Evolutionary conservation across 2,329 filamentous ascomycete species (phyloP).

Genomic region (Xylariaceae sp.): DNA sequence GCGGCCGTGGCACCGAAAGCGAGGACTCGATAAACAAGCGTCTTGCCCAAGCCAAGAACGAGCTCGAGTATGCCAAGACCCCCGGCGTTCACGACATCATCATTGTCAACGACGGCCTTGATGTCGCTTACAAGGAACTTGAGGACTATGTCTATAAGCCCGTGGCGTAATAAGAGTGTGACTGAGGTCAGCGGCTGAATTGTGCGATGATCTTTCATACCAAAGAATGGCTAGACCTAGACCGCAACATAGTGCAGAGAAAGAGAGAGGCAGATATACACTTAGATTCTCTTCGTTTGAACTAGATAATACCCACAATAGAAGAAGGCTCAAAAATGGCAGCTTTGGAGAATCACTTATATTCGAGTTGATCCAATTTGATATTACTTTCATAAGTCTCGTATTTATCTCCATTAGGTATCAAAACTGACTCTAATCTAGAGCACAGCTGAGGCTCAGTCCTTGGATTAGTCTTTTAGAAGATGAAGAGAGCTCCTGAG

Average conservation of each 20-base stretch:
- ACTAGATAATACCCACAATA: slow-evolving; percentile 19
- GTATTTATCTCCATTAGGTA: slow-evolving; percentile 37
- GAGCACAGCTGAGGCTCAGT: slow-evolving; percentile 31
- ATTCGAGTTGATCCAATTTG: neutral
- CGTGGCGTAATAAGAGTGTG: slow-evolving; percentile 6
- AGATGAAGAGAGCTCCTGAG: slow-evolving; percentile 34
- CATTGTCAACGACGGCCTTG: slow-evolving; percentile 58
- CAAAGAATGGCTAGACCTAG: slow-evolving; percentile 7
- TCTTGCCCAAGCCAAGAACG: slow-evolving; percentile 64
- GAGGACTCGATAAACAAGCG: slow-evolving; percentile 67
- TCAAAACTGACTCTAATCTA: slow-evolving; percentile 36
- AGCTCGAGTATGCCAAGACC: slow-evolving; percentile 67
- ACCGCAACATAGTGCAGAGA: neutral
- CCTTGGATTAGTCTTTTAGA: slow-evolving; percentile 38
- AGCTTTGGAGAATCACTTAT: neutral
- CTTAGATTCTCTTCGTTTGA: slow-evolving; percentile 6
- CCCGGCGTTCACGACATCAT: slow-evolving; percentile 62
- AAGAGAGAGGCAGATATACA: neutral
- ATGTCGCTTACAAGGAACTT: slow-evolving; percentile 48
- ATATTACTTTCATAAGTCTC: slow-evolving; percentile 26
- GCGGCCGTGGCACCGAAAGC: slow-evolving; percentile 71
- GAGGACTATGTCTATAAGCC: slow-evolving; percentile 44
- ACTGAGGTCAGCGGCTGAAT: neutral
- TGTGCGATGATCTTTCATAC: slow-evolving; percentile 2
- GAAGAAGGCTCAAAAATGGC: slow-evolving; percentile 6